Evolutionary conservation across 192 early-diverging fungal genomes (phyloP).

Genomic region (Coemansia sp.): DNA sequence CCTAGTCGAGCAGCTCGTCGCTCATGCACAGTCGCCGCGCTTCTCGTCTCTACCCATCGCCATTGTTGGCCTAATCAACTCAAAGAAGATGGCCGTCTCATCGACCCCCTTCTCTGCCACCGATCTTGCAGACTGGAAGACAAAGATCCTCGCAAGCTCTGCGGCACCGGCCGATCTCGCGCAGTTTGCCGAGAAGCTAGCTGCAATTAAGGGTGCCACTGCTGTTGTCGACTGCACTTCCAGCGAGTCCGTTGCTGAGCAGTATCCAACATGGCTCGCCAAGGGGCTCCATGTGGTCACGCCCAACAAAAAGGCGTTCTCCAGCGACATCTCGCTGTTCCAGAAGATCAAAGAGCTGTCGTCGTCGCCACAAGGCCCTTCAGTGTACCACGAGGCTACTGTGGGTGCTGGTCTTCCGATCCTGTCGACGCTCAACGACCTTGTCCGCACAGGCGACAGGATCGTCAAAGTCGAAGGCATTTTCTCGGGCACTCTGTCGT

Average conservation of each 20-base stretch:
- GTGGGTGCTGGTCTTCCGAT: constrained; percentile 98
- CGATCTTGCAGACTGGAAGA: constrained; percentile 55
- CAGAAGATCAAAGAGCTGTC: constrained; percentile 66
- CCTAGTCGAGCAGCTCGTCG: constrained; percentile 76
- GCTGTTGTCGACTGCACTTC: constrained; percentile 93
- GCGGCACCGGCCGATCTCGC: constrained; percentile 48
- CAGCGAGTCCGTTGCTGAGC: constrained; percentile 69
- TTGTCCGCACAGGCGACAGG: constrained; percentile 91
- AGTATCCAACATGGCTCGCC: constrained; percentile 82
- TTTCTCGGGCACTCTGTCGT: constrained; percentile 96
- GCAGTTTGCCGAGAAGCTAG: constrained; percentile 59
- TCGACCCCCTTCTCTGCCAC: constrained; percentile 48
- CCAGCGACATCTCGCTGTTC: constrained; percentile 69
- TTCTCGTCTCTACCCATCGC: constrained; percentile 59
- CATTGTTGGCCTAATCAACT: constrained; percentile 80
- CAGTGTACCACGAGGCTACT: constrained; percentile 90
- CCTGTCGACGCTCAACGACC: constrained; percentile 83
- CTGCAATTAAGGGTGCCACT: constrained; percentile 56
- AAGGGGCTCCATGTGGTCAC: constrained; percentile 87
- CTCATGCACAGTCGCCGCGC: constrained; percentile 50
- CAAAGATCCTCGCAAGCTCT: constrained; percentile 45
- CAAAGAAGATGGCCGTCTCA: constrained; percentile 65
- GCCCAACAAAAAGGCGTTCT: constrained; percentile 98
- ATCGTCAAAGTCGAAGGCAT: constrained; percentile 94
- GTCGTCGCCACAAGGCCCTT: constrained; percentile 52